phyloP scores from a whole-genome alignment of 441 rosid genomes.

The Pelargonium citronellum region DNA sequence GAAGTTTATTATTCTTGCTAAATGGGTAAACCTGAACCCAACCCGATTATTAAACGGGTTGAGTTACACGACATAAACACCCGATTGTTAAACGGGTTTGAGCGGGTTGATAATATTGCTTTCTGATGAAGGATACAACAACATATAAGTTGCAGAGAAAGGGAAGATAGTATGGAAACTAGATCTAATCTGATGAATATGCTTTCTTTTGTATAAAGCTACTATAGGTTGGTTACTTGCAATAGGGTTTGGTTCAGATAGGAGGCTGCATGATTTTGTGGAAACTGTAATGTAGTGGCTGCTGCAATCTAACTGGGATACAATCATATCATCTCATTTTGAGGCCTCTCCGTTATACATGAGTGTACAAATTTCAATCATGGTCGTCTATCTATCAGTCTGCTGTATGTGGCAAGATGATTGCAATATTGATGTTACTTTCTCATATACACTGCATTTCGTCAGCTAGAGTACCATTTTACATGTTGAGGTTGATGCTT shows the following conservation, averaged over 20 bases:
- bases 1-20: too few species aligned
- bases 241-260: background rate
- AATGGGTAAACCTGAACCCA: too few species aligned
- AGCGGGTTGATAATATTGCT: too few species aligned
- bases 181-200: background rate
- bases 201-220: background rate
- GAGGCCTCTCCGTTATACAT: background rate
- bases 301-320: background rate
- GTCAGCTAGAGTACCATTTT: background rate
- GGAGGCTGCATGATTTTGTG: background rate
- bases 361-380: background rate
- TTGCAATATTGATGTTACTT: conserved; percentile 5
- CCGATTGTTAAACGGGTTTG: too few species aligned
- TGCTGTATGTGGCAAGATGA: conserved; percentile 9
- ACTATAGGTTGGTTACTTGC: background rate
- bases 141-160: background rate
- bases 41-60: too few species aligned
- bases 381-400: background rate
- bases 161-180: background rate
- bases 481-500: background rate
- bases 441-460: background rate
- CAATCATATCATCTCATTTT: background rate
- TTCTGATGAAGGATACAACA: background rate
- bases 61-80: too few species aligned
- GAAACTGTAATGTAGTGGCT: background rate